Evolutionary conservation across 805 yeast species (phyloP), one percentile per base, ranked within the genome.

Genomic region (Candida easanensis): DNA sequence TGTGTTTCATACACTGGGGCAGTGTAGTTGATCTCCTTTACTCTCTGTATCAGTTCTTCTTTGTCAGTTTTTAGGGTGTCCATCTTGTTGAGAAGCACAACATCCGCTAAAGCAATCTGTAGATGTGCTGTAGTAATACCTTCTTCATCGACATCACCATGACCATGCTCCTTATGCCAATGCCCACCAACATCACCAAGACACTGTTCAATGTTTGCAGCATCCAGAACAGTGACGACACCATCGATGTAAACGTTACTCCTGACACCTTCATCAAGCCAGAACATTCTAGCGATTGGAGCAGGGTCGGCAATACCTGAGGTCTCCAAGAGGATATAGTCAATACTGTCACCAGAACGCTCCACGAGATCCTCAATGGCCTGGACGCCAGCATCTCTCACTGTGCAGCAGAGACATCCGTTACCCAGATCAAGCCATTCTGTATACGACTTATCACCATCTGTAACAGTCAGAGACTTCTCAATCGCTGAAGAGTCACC

Each of bases 261-360:
- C 14, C 82, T 74, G 45, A 93, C 69, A 0, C 90, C 97, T 19
- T 87, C 91, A 61, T 93, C 99, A 23, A 90, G 73, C 99, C 99
- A 93, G 64, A 93, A 93, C 97, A 91, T 91, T 50, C 82, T 79
- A 4, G 97, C 97, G 21, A 93, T 88, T 0, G 98, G 98, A 0
- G 90, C 97, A 0, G 99, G 99, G 59, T 93, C 98, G 0, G 99
- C 99, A 14, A 93, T 74, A 0, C 99, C 99, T 0, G 96, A 88
- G 0, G 99, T 93, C 60, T 93, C 99, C 41, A 93, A 68, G 19
- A 93, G 62, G n/a, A 93, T 89, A 58, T 91, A 85, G 63, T 93
- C 99, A 39, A 91, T 89, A 39, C 75, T 74, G 25, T 79, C 82
- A 6, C 82, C 83, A 25, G 82, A 75, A 40, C 81, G 75, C 23